Evolutionary conservation across 2,329 filamentous ascomycete species (phyloP), one percentile per base, ranked within the genome.

Genomic region (Fusarium illudens): DNA sequence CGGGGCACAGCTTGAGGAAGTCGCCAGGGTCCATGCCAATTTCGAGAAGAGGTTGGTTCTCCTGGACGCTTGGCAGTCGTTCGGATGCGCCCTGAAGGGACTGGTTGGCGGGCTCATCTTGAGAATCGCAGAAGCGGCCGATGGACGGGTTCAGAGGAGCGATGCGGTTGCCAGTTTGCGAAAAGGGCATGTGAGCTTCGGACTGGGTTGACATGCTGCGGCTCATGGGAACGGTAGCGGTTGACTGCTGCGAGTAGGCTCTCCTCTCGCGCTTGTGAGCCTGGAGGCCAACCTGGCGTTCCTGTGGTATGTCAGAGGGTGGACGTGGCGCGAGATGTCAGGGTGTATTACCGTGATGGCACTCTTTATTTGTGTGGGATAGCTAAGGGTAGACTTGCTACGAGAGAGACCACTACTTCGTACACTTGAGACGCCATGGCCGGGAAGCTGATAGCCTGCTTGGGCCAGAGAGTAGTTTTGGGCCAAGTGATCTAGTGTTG

Each of bases 131-230:
- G 60, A 75, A 75, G 34, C 73, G 71, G 36, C 76, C 75, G 62
- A 74, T 71, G 9, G 73, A 64, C 57, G 73, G 69, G 65, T 65
- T 73, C 25, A 75, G 58, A 13, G 74, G 70, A 4, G 79, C 76
- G 65, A 81, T 75, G 57, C 76, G 76, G 51, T 68, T 70, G 48
- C 74, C 73, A 32, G 73, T 76, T 55, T 73, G 69, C 67, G 73
- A 62, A 75, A 83, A 83, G 33, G 81, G 79, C 48, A 78, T 79
- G 27, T 78, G 67, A 36, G 75, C 72, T 25, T 80, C 78, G 10
- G 82, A 82, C 30, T 78, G 75, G 67, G 77, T 81, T 36, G 83
- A 85, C 13, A 76, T 74, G 56, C 77, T 80, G 58, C 83, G 82
- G 69, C 79, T 77, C 83, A 85, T 85, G 64, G 76, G 75, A 29